Evolutionary conservation across 1,139 yeast genomes (phyloP).

Genomic region (Pichia kudriavzevii): DNA sequence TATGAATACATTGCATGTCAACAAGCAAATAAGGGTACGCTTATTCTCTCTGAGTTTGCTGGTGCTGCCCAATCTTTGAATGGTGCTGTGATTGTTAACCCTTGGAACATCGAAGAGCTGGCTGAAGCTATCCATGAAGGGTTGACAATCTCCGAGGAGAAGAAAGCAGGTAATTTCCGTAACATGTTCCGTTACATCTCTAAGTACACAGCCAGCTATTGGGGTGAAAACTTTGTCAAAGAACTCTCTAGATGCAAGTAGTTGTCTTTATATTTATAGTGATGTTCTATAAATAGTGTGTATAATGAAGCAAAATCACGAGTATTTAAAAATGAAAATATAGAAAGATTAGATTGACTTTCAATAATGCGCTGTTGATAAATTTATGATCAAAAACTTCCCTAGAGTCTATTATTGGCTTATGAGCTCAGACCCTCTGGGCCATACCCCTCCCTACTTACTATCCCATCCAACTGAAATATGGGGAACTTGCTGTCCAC

Average conservation of each 20-base stretch:
- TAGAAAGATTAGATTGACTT: no score
- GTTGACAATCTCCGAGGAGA: conserved; percentile 76
- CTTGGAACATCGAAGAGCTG: conserved; percentile 96
- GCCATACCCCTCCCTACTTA: no score
- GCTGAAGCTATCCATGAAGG: conserved; percentile 83
- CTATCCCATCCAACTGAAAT: background rate
- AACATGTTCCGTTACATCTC: conserved; percentile 80
- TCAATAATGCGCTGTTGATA: no score
- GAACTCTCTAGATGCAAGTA: conserved; percentile 40
- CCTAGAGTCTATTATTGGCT: no score
- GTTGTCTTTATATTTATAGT: background rate
- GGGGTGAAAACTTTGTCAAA: conserved; percentile 96
- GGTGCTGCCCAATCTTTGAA: conserved; percentile 98
- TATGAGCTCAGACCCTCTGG: no score
- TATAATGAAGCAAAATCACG: background rate
- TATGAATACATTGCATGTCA: conserved; percentile 98
- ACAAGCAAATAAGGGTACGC: conserved; percentile 73
- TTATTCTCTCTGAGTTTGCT: conserved; percentile 87
- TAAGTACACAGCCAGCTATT: conserved; percentile 87
- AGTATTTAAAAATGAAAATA: background rate
- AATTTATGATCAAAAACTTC: no score
- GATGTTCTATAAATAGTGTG: background rate
- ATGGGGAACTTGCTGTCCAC: conserved; percentile 78
- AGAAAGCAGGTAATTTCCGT: conserved; percentile 66
- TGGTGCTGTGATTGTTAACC: conserved; percentile 90